Conservation (phyloP, 768 basidiomycete genomes). For the Lactarius psammicola region DNA sequence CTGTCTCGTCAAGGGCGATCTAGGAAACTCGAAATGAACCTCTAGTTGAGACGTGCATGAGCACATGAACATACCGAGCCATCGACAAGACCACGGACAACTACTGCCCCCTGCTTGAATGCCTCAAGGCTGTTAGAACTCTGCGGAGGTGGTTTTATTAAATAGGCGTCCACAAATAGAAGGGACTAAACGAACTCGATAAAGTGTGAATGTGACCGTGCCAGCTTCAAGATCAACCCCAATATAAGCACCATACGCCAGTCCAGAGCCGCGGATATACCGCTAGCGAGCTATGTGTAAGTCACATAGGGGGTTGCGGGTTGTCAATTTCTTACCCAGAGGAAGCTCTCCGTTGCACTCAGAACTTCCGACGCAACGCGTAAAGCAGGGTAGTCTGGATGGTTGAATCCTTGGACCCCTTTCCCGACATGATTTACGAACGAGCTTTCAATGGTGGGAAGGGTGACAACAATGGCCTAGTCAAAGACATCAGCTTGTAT, state of each 20-base stretch:
- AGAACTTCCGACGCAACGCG: slow-evolving; percentile 82
- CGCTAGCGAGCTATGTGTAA: slow-evolving; percentile 44
- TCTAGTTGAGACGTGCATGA: background rate
- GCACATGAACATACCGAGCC: slow-evolving; percentile 68
- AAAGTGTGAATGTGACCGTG: slow-evolving; percentile 69
- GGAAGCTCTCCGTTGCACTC: slow-evolving; percentile 90
- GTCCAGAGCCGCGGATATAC: slow-evolving; percentile 88
- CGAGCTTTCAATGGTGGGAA: slow-evolving; percentile 93
- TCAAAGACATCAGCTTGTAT: slow-evolving; percentile 10
- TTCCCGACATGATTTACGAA: slow-evolving; percentile 78
- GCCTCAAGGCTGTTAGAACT: slow-evolving; percentile 79
- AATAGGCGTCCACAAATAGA: background rate
- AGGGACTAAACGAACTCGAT: slow-evolving; percentile 53
- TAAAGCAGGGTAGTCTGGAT: slow-evolving; percentile 83
- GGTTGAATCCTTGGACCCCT: slow-evolving; percentile 73
- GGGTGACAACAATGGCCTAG: slow-evolving; percentile 80
- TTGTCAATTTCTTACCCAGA: slow-evolving; percentile 62
- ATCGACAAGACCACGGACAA: slow-evolving; percentile 77
- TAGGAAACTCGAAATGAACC: slow-evolving; percentile 35
- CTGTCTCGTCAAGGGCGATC: slow-evolving; percentile 78
- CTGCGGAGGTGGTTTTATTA: slow-evolving; percentile 40
- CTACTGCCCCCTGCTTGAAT: slow-evolving; percentile 73
- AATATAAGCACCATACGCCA: slow-evolving; percentile 90
- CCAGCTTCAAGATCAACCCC: slow-evolving; percentile 77
- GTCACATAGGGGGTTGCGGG: background rate